Conservation (phyloP, 306 rosid species). For the Cucumis hystrix region DNA sequence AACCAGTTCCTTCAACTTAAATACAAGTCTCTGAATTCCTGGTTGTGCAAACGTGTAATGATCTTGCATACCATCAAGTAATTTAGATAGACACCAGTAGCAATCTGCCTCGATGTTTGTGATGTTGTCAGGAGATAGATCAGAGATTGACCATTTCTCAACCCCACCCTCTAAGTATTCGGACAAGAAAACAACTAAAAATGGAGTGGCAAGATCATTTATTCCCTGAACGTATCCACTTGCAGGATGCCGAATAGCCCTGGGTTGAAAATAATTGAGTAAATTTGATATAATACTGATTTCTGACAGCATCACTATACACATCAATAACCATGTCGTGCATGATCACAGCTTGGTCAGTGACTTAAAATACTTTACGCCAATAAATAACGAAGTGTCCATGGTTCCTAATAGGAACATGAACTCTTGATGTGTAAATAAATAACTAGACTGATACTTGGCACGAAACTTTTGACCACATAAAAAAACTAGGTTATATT, state of each 20-base stretch:
- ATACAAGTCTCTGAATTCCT: slow-evolving; percentile 94
- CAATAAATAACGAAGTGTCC: not conserved
- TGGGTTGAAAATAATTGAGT: slow-evolving; percentile 14
- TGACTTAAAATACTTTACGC: not conserved
- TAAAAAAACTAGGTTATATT: not conserved
- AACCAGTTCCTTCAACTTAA: slow-evolving; percentile 85
- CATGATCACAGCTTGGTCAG: not conserved
- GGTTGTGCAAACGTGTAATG: slow-evolving; percentile 98
- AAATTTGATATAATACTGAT: slow-evolving; percentile 11
- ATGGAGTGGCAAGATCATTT: slow-evolving; percentile 92
- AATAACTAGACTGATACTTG: not conserved
- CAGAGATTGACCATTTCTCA: slow-evolving; percentile 61
- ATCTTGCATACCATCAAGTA: slow-evolving; percentile 98
- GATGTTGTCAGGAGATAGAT: slow-evolving; percentile 53
- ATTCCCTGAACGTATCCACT: slow-evolving; percentile 99
- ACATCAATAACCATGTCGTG: not conserved
- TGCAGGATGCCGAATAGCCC: slow-evolving; percentile 99
- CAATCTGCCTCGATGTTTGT: slow-evolving; percentile 78
- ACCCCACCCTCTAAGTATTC: slow-evolving; percentile 65
- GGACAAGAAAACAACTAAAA: slow-evolving; percentile 82
- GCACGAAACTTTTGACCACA: not conserved
- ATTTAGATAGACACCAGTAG: slow-evolving; percentile 89
- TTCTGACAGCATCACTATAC: not conserved
- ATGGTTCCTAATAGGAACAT: not conserved
- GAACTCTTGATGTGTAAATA: not conserved